These are phyloP conservation scores for Ramalina peruviana DNA, from an alignment of 495 filamentous ascomycete species.

Conservation along the genomic window DNA sequence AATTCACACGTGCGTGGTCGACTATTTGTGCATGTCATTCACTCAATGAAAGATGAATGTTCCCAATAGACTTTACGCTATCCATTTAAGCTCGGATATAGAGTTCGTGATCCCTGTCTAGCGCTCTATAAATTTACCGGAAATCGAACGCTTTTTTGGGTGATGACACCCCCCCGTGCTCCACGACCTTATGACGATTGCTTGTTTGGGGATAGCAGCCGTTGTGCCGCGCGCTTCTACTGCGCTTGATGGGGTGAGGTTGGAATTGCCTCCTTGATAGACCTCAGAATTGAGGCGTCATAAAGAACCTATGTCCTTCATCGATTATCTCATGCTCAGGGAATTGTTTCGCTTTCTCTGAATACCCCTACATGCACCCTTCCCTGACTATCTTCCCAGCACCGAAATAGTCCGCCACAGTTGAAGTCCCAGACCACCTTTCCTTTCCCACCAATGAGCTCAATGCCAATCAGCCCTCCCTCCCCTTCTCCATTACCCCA, in stretches of 20 bases:
- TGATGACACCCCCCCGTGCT: too few species aligned
- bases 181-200: too few species aligned
- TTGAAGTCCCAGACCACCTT: conserved; percentile 65
- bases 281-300: background rate
- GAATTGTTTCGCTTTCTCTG: conserved; percentile 18
- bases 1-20: too few species aligned
- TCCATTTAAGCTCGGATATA: too few species aligned
- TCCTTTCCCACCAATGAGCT: conserved; percentile 37
- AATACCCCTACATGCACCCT: conserved; percentile 51
- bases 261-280: background rate
- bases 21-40: too few species aligned
- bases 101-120: too few species aligned
- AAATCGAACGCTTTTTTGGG: too few species aligned
- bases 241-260: background rate
- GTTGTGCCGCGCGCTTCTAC: too few species aligned
- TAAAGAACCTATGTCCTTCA: background rate
- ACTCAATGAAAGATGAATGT: too few species aligned
- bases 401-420: conserved; percentile 81
- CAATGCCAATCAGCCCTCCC: conserved; percentile 81
- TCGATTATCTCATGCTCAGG: background rate
- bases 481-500: conserved; percentile 75
- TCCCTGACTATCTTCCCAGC: conserved; percentile 56
- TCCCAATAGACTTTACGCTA: too few species aligned
- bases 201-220: too few species aligned
- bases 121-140: too few species aligned